Base-by-base conservation (phyloP, 495 filamentous ascomycete species). In the Daldinia concentrica region DNA sequence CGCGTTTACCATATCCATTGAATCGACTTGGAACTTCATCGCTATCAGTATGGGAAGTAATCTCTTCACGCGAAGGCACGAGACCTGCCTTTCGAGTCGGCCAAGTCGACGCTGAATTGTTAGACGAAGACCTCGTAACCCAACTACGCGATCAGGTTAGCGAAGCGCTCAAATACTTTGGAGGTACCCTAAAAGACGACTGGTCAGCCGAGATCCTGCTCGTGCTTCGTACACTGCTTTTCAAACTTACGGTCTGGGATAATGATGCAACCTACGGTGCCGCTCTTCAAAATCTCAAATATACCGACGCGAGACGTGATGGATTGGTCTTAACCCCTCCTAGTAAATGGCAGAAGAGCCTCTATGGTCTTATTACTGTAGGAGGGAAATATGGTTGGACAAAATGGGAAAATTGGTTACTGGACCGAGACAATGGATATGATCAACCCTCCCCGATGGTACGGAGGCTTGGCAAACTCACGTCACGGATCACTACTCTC, bases 171-270 rank as follows among this genome's bases (percentile, higher is more conserved):
- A 96, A 94, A 77, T 97, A 95, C 74, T 92, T 92, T 57, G 91
- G 91, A 41, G 89, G 90, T 76, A 77, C 85, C 68, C 64, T 86
- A 15, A 81, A 84, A 59, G 92, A 96, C 74, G 92, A 96, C 56
- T 97, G 91, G 90, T 90, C 90, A 4, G 84, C 92, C 48, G 95
- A 98, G 79, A 94, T 98, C 50, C 84, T 90, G 58, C 83, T 97
- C 22, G 85, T 82, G 0, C 84, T 99, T 60, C 87, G 96, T 12
- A 87, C 90, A 6, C 83, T 94, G 2, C 83, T 99, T 15, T 99
- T 97, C 84, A 98, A 98, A 78, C 86, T 99, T 66, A 91, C 91
- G 1, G 92, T 98, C 57, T 99, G 95, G 95, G 94, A 98, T 77
- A 92, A 97, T 77, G 81, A 97, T 81, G 91, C 96, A 19, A 94